These are phyloP conservation scores for Coffea eugenioides DNA, from an alignment of 257 asterid species.

Conservation along the genomic window DNA sequence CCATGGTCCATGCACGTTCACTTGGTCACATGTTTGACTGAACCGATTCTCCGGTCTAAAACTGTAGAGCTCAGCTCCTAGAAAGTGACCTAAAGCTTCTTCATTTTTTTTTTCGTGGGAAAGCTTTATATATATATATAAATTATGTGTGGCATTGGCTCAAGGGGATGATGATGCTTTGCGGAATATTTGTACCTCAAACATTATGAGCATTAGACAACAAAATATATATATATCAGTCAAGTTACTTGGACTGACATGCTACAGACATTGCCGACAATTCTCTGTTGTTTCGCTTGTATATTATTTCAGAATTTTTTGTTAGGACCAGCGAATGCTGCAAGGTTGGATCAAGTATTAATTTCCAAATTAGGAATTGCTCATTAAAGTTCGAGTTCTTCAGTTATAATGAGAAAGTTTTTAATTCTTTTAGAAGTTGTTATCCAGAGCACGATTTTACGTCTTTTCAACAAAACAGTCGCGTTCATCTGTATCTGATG, in stretches of 20 bases:
- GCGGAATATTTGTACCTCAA: background rate
- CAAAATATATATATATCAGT: no score
- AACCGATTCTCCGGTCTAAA: conserved; percentile 12
- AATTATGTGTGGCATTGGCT: background rate
- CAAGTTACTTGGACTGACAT: background rate
- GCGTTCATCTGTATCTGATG: no score
- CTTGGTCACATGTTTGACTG: conserved; percentile 20
- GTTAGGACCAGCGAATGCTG: background rate
- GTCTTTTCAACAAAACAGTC: no score
- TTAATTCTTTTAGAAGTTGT: no score
- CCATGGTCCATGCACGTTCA: conserved; percentile 3
- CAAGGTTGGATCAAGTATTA: background rate
- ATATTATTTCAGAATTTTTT: no score
- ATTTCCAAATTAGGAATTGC: background rate
- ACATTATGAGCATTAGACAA: background rate
- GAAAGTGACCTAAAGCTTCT: no score
- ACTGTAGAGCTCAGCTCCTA: no score
- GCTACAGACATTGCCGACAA: background rate
- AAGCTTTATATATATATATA: no score
- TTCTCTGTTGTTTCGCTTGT: no score
- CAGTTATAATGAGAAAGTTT: no score
- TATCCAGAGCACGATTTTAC: no score
- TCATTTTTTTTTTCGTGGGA: background rate
- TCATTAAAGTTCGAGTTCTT: no score
- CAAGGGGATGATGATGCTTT: background rate